Evolutionary conservation across 139 green algal species (phyloP).

Genomic region (Chlamydomonas sp.): DNA sequence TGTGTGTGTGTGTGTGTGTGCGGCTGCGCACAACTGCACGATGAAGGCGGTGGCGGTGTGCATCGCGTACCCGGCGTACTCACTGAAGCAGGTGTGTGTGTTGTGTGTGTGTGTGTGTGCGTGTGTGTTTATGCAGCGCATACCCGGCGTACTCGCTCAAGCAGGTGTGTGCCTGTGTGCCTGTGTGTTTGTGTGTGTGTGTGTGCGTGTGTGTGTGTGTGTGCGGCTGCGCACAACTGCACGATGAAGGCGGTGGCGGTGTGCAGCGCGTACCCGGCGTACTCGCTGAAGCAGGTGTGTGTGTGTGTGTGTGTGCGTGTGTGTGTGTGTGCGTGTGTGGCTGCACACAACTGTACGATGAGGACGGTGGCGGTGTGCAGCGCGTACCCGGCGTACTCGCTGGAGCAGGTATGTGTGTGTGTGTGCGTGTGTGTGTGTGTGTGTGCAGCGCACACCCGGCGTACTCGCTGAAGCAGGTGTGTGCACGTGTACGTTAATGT

Average conservation of each 20-base stretch:
- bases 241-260: constrained; percentile 17
- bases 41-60: constrained; percentile 17
- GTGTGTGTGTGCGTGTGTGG: too few species aligned
- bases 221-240: too few species aligned
- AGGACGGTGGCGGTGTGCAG: neutral
- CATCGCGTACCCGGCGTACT: constrained; percentile 7
- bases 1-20: too few species aligned
- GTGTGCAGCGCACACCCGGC: neutral
- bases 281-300: neutral
- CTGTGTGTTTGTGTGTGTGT: too few species aligned
- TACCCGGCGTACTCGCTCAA: neutral
- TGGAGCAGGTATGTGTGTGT: too few species aligned
- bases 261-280: neutral
- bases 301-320: too few species aligned
- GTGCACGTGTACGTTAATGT: too few species aligned
- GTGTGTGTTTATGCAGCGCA: neutral
- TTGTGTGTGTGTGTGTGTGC: too few species aligned
- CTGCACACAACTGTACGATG: too few species aligned
- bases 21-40: neutral
- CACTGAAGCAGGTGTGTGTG: constrained; percentile 5
- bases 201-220: too few species aligned
- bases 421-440: too few species aligned
- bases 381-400: constrained; percentile 6
- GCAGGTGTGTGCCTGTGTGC: too few species aligned
- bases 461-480: neutral